Conservation (phyloP, 768 basidiomycete species). For the Chlorophyllum brunneum region DNA sequence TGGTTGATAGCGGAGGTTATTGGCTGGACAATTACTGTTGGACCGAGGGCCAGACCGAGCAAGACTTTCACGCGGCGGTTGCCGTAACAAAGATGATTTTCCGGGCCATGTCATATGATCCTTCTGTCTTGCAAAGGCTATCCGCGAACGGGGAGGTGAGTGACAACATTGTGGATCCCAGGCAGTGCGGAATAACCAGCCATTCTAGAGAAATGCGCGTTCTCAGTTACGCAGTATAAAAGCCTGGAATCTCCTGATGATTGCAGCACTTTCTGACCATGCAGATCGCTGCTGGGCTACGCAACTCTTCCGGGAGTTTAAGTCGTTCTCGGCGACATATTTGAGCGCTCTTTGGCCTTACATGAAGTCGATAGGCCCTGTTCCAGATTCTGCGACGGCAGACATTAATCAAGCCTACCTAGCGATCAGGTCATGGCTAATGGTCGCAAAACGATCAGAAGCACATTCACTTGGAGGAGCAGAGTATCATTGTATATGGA, state of each 20-base stretch:
- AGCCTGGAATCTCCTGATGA: conserved; percentile 61
- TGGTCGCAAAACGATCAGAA: conserved; percentile 42
- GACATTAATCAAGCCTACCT: conserved; percentile 70
- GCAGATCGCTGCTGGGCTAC: conserved; percentile 29
- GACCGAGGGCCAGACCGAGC: conserved; percentile 41
- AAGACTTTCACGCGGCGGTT: conserved; percentile 49
- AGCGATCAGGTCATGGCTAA: conserved; percentile 68
- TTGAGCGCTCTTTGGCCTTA: conserved; percentile 40
- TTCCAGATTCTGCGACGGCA: conserved; percentile 41
- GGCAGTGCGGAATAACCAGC: background rate
- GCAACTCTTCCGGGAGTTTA: conserved; percentile 47
- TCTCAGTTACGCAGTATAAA: conserved; percentile 36
- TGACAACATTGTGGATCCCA: background rate
- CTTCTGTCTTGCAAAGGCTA: conserved; percentile 35
- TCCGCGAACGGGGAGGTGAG: conserved; percentile 34
- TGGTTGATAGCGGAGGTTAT: conserved; percentile 48
- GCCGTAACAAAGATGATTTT: conserved; percentile 52
- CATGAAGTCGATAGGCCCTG: conserved; percentile 30
- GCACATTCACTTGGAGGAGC: conserved; percentile 21
- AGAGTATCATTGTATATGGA: conserved; percentile 54
- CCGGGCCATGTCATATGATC: conserved; percentile 42
- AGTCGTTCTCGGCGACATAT: conserved; percentile 46
- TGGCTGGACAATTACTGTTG: conserved; percentile 51
- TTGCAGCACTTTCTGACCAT: conserved; percentile 47
- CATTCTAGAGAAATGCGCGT: background rate